These are phyloP conservation scores for Alternaria triticimaculans DNA, from an alignment of 2,329 filamentous ascomycete genomes.

Conservation along the genomic window DNA sequence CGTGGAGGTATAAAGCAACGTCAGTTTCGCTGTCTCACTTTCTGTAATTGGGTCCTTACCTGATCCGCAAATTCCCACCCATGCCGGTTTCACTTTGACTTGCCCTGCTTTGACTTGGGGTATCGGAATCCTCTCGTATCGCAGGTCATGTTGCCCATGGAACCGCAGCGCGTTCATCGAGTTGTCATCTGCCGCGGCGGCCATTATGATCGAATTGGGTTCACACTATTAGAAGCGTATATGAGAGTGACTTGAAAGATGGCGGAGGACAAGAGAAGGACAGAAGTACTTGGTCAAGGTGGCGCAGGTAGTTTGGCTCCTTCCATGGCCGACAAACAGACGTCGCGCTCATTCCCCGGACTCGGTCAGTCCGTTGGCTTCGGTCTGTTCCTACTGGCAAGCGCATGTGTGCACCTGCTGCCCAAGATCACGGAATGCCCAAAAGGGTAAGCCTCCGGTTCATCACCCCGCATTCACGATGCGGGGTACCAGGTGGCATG, in stretches of 20 bases:
- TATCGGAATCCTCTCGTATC: slow-evolving; percentile 52
- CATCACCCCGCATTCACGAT: slow-evolving; percentile 30
- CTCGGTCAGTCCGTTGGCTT: background rate
- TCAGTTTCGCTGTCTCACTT: slow-evolving; percentile 2
- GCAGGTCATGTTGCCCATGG: slow-evolving; percentile 53
- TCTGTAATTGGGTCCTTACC: slow-evolving; percentile 25
- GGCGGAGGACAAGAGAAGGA: background rate
- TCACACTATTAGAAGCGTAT: background rate
- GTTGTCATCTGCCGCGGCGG: slow-evolving; percentile 15
- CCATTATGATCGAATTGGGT: background rate
- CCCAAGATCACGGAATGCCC: slow-evolving; percentile 22
- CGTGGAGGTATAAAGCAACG: slow-evolving; percentile 50
- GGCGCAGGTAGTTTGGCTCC: background rate
- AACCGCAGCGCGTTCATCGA: slow-evolving; percentile 57
- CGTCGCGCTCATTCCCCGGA: slow-evolving; percentile 2
- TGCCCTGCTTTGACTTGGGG: slow-evolving; percentile 50
- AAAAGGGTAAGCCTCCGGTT: slow-evolving; percentile 24
- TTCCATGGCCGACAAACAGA: background rate
- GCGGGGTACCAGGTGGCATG: slow-evolving; percentile 21
- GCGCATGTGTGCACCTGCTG: slow-evolving; percentile 14
- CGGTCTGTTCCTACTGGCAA: slow-evolving; percentile 3
- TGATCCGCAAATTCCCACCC: slow-evolving; percentile 53
- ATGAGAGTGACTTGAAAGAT: background rate
- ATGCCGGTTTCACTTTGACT: slow-evolving; percentile 53
- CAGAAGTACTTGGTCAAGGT: background rate